phyloP scores from a whole-genome alignment of 106 monocot species.

The Vanilla planifolia region DNA sequence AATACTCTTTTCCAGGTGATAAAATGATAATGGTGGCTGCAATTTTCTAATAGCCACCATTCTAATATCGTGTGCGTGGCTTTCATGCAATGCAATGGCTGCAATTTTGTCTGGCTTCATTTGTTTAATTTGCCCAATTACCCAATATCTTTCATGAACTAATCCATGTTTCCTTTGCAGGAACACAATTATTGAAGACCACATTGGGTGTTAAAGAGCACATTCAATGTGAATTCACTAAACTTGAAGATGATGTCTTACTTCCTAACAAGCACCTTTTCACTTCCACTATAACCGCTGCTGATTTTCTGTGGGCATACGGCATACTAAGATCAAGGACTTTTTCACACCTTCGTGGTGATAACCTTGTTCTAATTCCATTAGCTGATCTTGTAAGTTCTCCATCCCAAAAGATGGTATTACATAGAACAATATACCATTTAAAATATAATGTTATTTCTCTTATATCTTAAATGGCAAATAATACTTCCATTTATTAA shows the following conservation, averaged over 20 bases:
- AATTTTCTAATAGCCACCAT: too few relatives aligned
- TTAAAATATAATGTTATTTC: not conserved
- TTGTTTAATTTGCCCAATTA: not conserved
- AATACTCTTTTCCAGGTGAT: too few relatives aligned
- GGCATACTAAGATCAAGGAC: slow-evolving; percentile 86
- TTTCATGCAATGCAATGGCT: too few relatives aligned
- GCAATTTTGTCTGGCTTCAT: not conserved
- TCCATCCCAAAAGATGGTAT: not conserved
- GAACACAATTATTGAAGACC: slow-evolving; percentile 83
- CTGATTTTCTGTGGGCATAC: slow-evolving; percentile 87
- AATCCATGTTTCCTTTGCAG: slow-evolving; percentile 28
- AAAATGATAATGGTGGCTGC: too few relatives aligned
- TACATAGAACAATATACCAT: not conserved
- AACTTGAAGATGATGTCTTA: slow-evolving; percentile 63
- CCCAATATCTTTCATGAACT: too few relatives aligned
- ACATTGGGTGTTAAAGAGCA: slow-evolving; percentile 73
- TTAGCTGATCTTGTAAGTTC: slow-evolving; percentile 81
- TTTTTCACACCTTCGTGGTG: slow-evolving; percentile 77
- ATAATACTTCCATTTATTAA: not conserved
- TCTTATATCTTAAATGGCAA: slow-evolving; percentile 1
- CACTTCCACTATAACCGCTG: slow-evolving; percentile 41
- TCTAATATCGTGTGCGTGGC: too few relatives aligned
- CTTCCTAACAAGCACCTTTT: slow-evolving; percentile 55
- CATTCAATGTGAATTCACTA: slow-evolving; percentile 63
- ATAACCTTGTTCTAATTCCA: slow-evolving; percentile 83